These are phyloP conservation scores for Akanthomyces uredinophilus DNA, from an alignment of 2,329 filamentous ascomycete genomes.

Conservation along the genomic window DNA sequence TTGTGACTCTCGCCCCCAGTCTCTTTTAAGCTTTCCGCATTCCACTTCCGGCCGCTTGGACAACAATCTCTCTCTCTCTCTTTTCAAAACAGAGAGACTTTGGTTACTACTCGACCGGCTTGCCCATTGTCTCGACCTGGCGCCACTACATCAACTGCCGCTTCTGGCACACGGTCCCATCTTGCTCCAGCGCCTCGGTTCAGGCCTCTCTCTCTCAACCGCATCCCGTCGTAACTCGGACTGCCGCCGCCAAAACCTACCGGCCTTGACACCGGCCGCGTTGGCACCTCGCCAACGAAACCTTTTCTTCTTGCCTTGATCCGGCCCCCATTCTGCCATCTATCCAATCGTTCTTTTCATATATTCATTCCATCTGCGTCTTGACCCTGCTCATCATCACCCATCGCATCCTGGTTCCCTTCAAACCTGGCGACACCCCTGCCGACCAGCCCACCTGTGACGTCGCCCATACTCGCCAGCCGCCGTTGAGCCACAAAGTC, in stretches of 20 bases:
- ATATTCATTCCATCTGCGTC: neutral
- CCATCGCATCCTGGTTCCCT: neutral
- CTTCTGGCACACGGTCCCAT: neutral
- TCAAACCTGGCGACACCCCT: neutral
- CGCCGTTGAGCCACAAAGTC: neutral
- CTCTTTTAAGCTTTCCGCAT: constrained; percentile 3
- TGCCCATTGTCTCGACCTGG: neutral
- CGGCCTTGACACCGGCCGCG: neutral
- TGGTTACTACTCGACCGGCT: neutral
- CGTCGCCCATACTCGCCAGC: neutral
- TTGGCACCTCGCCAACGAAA: neutral
- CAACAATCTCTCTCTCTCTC: neutral
- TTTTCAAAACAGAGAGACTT: neutral
- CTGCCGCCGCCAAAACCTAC: neutral
- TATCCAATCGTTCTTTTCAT: neutral
- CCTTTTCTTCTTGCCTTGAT: neutral
- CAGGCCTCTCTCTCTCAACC: neutral
- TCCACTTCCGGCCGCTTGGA: neutral
- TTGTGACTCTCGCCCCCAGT: neutral
- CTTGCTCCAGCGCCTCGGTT: neutral
- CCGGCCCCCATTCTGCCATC: neutral
- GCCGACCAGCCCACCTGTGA: neutral
- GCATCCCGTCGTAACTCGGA: neutral
- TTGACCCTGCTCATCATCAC: neutral
- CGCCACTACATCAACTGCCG: neutral